Evolutionary conservation across 345 rosid genomes (phyloP).

Genomic region (Gossypium thurberi): DNA sequence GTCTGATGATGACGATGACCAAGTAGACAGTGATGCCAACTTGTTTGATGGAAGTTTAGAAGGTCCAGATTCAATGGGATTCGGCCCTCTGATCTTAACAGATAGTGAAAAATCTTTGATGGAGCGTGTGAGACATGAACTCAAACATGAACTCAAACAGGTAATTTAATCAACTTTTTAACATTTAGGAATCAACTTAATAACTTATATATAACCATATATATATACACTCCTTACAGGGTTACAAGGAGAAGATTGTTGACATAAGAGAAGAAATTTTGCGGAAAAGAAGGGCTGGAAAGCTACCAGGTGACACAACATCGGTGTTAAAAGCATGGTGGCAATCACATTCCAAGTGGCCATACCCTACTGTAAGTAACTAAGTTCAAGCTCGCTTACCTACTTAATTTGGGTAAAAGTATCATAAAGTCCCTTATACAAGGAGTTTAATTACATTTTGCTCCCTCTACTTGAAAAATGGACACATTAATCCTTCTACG

Average conservation of each 20-base stretch:
- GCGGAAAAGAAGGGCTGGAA: conserved; percentile 97
- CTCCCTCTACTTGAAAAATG: no score
- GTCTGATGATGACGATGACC: conserved; percentile 97
- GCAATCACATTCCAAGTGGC: conserved; percentile 98
- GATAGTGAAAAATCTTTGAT: conserved; percentile 92
- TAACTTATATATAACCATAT: neutral
- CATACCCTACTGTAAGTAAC: conserved; percentile 75
- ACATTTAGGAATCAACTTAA: neutral
- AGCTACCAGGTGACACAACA: conserved; percentile 96
- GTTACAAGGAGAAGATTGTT: conserved; percentile 90
- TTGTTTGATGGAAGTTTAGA: conserved; percentile 79
- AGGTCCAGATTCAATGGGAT: conserved; percentile 67
- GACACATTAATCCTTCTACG: no score
- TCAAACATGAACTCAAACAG: conserved; percentile 93
- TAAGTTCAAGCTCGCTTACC: conserved; percentile 16
- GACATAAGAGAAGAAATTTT: conserved; percentile 95
- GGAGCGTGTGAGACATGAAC: conserved; percentile 95
- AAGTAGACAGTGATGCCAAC: conserved; percentile 83
- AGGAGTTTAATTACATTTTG: no score
- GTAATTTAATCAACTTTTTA: conserved; percentile 27
- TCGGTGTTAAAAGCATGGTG: conserved; percentile 90
- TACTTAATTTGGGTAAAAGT: no score
- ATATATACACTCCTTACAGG: conserved; percentile 29
- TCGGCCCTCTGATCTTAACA: conserved; percentile 91
- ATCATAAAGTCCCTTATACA: no score